Conservation (phyloP, 108 stramenopile genomes). For the Conticribra guillardii region DNA sequence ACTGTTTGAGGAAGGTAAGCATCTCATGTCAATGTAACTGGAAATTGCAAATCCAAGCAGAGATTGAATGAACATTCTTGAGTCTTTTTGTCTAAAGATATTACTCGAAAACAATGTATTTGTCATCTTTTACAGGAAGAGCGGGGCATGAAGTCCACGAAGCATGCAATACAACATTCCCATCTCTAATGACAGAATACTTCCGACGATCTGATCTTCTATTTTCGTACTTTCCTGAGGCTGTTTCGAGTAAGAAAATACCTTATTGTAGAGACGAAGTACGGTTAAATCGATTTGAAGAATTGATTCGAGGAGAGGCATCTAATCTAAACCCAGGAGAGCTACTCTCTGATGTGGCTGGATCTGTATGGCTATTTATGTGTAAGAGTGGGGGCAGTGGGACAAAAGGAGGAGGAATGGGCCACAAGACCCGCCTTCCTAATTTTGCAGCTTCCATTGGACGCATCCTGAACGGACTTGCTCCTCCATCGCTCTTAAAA, state of each 20-base stretch:
- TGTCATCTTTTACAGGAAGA: conserved; percentile 20
- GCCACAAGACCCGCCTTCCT: neutral
- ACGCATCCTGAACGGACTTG: conserved; percentile 37
- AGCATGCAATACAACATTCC: conserved; percentile 12
- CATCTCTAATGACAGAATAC: conserved; percentile 14
- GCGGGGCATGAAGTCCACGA: conserved; percentile 35
- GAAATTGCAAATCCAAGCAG: too few relatives aligned
- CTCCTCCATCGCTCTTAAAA: conserved; percentile 13
- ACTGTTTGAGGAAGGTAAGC: conserved; percentile 37
- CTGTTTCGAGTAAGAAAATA: conserved; percentile 11
- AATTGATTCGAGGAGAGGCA: conserved; percentile 35
- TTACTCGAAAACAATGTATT: too few relatives aligned
- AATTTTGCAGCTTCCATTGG: conserved; percentile 30
- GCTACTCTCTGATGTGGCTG: conserved; percentile 31
- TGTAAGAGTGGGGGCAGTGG: conserved; percentile 4
- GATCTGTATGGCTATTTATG: conserved; percentile 37
- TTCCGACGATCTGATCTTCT: conserved; percentile 38
- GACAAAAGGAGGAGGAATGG: neutral
- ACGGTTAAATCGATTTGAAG: conserved; percentile 33
- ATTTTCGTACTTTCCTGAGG: conserved; percentile 48
- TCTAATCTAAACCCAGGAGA: conserved; percentile 1
- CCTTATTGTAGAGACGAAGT: conserved; percentile 24
- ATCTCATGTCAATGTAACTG: too few relatives aligned
- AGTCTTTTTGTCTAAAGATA: too few relatives aligned
- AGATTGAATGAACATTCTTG: too few relatives aligned